phyloP scores from a whole-genome alignment of 2,329 filamentous ascomycete genomes.

The Cladosporium cucumerinum region DNA sequence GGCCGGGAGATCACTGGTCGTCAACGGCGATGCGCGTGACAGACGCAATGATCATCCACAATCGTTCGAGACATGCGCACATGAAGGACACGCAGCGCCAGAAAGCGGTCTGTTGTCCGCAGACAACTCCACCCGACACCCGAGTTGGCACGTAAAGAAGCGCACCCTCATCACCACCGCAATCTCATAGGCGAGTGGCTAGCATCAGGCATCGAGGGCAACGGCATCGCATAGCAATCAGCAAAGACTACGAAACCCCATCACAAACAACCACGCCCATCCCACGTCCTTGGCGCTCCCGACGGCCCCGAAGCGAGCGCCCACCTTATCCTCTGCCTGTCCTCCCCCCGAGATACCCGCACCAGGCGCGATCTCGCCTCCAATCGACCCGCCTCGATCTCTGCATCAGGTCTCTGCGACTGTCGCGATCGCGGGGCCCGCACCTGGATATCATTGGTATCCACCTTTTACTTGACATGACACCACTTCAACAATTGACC shows the following conservation, averaged over 20 bases:
- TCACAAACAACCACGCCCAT: conserved; percentile 2
- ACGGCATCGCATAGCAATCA: neutral
- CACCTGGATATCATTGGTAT: neutral
- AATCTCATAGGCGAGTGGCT: neutral
- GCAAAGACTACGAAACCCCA: neutral
- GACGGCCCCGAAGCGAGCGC: neutral
- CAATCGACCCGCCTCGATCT: conserved; percentile 2
- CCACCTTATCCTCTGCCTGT: neutral
- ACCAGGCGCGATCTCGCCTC: conserved; percentile 1
- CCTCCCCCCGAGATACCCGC: conserved; percentile 15
- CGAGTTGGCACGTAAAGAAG: neutral
- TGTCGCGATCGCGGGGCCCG: neutral
- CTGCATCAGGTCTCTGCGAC: neutral
- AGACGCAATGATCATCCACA: neutral
- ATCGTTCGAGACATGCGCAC: conserved; percentile 1
- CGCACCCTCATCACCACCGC: neutral
- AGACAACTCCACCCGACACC: neutral
- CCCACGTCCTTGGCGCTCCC: neutral
- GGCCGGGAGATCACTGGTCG: neutral
- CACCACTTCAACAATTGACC: neutral
- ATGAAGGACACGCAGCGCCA: neutral
- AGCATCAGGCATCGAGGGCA: neutral
- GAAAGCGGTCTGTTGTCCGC: neutral
- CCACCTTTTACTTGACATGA: neutral
- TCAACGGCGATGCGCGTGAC: conserved; percentile 4